These are phyloP conservation scores for Diutina neorugosa DNA, from an alignment of 1,139 yeast genomes.

Conservation along the genomic window DNA sequence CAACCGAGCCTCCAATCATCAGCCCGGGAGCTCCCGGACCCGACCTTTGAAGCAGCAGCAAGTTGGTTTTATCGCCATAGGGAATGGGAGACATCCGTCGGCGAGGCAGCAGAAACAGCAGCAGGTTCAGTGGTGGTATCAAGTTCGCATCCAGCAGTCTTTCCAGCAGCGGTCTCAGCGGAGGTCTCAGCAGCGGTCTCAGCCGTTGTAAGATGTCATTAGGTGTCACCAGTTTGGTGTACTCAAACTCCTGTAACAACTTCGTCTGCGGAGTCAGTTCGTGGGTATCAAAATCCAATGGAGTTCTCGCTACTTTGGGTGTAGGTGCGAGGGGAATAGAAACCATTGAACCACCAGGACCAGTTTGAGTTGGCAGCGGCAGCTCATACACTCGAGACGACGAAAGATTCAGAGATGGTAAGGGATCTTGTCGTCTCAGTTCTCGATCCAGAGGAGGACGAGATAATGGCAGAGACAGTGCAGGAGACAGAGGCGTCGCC, in stretches of 20 bases:
- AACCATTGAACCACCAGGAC: background rate
- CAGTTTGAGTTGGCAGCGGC: background rate
- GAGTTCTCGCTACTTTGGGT: background rate
- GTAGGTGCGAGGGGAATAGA: background rate
- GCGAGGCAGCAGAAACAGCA: constrained; percentile 32
- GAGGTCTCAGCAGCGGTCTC: background rate
- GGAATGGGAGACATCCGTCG: constrained; percentile 45
- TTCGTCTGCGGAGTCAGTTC: background rate
- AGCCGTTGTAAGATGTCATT: constrained; percentile 1
- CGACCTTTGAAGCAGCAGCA: constrained; percentile 41
- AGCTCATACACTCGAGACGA: background rate
- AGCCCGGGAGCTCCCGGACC: background rate
- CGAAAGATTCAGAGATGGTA: background rate
- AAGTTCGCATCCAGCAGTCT: background rate
- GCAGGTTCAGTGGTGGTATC: background rate
- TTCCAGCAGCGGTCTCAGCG: background rate
- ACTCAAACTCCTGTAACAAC: background rate
- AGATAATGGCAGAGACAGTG: background rate
- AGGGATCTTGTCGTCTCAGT: background rate
- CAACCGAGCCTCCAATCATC: background rate
- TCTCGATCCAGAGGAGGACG: background rate
- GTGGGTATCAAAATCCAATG: background rate
- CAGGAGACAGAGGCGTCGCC: background rate
- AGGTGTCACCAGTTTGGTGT: constrained; percentile 4
- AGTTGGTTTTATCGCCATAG: constrained; percentile 31